phyloP scores from a whole-genome alignment of 2,329 filamentous ascomycete species.

The Fusarium longipes region DNA sequence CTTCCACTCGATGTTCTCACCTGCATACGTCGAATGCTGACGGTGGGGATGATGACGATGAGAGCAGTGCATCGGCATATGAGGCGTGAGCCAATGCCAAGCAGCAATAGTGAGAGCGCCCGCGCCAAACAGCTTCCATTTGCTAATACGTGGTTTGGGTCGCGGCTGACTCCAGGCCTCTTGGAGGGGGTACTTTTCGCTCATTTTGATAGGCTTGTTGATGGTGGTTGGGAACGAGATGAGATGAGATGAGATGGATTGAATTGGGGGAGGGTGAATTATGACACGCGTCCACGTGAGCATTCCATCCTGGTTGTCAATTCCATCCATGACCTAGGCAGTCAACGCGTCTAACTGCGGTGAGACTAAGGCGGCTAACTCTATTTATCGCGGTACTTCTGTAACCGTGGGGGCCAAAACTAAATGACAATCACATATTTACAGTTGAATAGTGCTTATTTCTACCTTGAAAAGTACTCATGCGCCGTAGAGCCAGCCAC shows the following conservation, averaged over 20 bases:
- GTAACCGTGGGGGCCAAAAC: background rate
- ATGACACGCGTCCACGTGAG: slow-evolving; percentile 21
- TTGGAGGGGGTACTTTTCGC: slow-evolving; percentile 12
- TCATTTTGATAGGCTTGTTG: slow-evolving; percentile 16
- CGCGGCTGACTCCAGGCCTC: background rate
- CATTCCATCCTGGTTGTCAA: background rate
- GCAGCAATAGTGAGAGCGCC: slow-evolving; percentile 14
- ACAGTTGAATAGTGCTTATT: background rate
- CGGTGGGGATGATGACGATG: slow-evolving; percentile 14
- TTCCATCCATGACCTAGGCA: no score
- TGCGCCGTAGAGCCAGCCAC: no score
- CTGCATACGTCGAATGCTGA: slow-evolving; percentile 11
- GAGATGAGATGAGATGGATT: background rate
- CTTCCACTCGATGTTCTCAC: slow-evolving; percentile 49
- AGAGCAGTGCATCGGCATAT: background rate
- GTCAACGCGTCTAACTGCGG: background rate
- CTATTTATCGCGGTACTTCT: background rate
- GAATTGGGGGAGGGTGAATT: background rate
- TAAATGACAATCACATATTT: background rate
- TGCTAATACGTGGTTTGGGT: background rate
- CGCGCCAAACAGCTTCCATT: slow-evolving; percentile 29
- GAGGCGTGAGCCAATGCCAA: slow-evolving; percentile 20
- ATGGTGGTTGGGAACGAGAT: background rate
- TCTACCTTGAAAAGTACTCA: background rate
- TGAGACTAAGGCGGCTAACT: background rate